Evolutionary conservation across 805 yeast species (phyloP), one percentile per base, ranked within the genome.

Genomic region (Kregervanrija pseudodelftensis): DNA sequence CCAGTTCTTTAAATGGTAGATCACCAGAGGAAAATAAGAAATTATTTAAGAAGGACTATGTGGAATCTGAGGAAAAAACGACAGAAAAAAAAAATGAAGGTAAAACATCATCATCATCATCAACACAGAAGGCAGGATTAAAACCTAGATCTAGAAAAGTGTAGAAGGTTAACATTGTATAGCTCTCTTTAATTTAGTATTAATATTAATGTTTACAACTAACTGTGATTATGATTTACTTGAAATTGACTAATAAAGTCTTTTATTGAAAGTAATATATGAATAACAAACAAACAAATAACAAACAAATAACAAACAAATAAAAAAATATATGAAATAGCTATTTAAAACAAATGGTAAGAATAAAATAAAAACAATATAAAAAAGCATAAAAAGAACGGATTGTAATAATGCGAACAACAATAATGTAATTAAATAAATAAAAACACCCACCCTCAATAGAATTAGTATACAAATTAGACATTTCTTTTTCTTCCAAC

Each of bases 1-100:
- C 49, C 1, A 50, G 57, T 8, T 45, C 49, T 3, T 43, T 56
- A 9, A 56, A 57, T 37, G 52, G 41, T 3, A 46, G 47, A 13
- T 44, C 55, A 1, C 54, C 56, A 2, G 55, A 53, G 39, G 57
- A 54, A 39, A 58, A 56, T 30, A 43, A 42, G 14, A 48, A 36
- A 17, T 33, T 49, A 15, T 38, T 44, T n/a, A 44, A 38, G 13
- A 13, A 34, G 12, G 37, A 14, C 5, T 34, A 36, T 5, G 41
- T 30, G 36, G 41, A 36, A 35, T 17, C 33, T 32, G 43, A 41
- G 11, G 41, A 39, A 15, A 22, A 41, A n/a, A 15, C 42, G 10
- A 47, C 35, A 8, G 40, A 35, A 3, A 9, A 33, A 11, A 32
- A 39, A 7, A 30, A 35, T n/a, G 44, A 31, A 11, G 22, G 17